A percentile compares a stretch with the other conserved stretches of the same genome.
Evolutionary conservation across 805 yeast genomes (phyloP).

Genomic region (Ogataea kodamae): DNA sequence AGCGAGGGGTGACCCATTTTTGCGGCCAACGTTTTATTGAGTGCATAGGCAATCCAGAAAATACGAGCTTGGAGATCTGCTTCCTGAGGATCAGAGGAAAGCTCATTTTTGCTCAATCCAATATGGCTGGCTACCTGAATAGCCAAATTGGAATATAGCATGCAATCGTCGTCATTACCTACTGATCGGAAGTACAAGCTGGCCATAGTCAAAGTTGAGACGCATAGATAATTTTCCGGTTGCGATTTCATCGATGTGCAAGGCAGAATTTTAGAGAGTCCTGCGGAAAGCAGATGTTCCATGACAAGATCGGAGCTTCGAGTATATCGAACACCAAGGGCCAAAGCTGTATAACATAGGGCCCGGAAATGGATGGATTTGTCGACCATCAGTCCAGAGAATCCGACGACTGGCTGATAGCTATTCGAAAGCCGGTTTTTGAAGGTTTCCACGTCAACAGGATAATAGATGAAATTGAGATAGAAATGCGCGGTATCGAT

Average conservation of each 20-base stretch:
- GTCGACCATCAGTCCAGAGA: conserved; percentile 10
- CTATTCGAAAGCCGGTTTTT: conserved; percentile 15
- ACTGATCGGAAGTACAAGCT: conserved; percentile 25
- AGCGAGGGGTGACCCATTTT: conserved; percentile 27
- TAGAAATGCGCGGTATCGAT: conserved; percentile 22
- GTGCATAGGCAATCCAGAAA: conserved; percentile 28
- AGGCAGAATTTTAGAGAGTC: conserved; percentile 21
- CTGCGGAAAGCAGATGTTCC: conserved; percentile 16
- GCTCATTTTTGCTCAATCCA: conserved; percentile 14
- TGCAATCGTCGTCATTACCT: conserved; percentile 25
- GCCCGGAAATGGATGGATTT: conserved; percentile 19
- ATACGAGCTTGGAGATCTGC: conserved; percentile 23
- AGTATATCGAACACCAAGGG: conserved; percentile 25
- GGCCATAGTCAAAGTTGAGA: conserved; percentile 21
- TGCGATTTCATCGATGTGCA: conserved; percentile 12
- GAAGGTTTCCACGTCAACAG: conserved; percentile 21
- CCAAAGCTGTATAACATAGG: conserved; percentile 20
- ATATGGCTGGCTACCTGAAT: conserved; percentile 26
- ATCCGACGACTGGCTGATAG: conserved; percentile 14
- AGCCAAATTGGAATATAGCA: conserved; percentile 25
- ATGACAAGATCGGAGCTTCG: conserved; percentile 17
- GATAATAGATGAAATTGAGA: conserved; percentile 24
- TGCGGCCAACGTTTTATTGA: conserved; percentile 25
- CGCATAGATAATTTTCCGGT: conserved; percentile 17
- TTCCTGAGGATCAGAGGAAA: conserved; percentile 6